Conservation (phyloP, 495 filamentous ascomycete species). For the Neurospora sp. region DNA sequence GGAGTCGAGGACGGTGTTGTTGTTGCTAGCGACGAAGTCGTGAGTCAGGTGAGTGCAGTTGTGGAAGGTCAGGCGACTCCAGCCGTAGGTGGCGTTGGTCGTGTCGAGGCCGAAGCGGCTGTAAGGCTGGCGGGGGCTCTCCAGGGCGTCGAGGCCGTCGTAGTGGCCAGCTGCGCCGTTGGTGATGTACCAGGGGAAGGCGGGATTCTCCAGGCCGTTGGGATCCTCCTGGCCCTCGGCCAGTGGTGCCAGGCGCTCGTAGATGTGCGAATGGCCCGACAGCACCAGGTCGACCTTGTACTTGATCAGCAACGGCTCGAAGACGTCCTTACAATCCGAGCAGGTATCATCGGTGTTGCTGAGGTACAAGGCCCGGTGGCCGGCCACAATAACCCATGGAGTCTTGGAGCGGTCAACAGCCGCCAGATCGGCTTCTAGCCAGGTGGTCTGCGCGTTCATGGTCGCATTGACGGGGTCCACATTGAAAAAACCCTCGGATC, state of each 20-base stretch:
- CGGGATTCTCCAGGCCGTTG: slow-evolving; percentile 35
- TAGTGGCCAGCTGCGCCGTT: slow-evolving; percentile 40
- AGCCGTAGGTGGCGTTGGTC: slow-evolving; percentile 17
- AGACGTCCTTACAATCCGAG: slow-evolving; percentile 34
- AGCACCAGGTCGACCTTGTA: slow-evolving; percentile 44
- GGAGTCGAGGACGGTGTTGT: slow-evolving; percentile 22
- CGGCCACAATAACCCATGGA: slow-evolving; percentile 45
- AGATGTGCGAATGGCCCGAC: slow-evolving; percentile 42
- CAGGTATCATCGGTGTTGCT: slow-evolving; percentile 20
- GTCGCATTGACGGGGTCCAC: slow-evolving; percentile 43
- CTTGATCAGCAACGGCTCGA: slow-evolving; percentile 37
- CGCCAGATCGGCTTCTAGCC: slow-evolving; percentile 39
- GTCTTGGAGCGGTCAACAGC: slow-evolving; percentile 41
- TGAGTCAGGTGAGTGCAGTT: slow-evolving; percentile 26
- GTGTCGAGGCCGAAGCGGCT: slow-evolving; percentile 4
- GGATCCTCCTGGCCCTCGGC: slow-evolving; percentile 22
- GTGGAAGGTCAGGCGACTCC: slow-evolving; percentile 22
- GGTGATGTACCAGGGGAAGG: slow-evolving; percentile 39
- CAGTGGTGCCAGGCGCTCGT: slow-evolving; percentile 29
- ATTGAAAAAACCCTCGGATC: not conserved
- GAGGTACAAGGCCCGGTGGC: slow-evolving; percentile 43
- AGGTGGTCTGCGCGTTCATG: slow-evolving; percentile 37
- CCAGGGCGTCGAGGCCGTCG: slow-evolving; percentile 6
- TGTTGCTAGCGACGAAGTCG: slow-evolving; percentile 24
- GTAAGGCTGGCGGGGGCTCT: slow-evolving; percentile 1